phyloP scores from a whole-genome alignment of 2,329 filamentous ascomycete genomes.

The Fusarium tjaetaba region DNA sequence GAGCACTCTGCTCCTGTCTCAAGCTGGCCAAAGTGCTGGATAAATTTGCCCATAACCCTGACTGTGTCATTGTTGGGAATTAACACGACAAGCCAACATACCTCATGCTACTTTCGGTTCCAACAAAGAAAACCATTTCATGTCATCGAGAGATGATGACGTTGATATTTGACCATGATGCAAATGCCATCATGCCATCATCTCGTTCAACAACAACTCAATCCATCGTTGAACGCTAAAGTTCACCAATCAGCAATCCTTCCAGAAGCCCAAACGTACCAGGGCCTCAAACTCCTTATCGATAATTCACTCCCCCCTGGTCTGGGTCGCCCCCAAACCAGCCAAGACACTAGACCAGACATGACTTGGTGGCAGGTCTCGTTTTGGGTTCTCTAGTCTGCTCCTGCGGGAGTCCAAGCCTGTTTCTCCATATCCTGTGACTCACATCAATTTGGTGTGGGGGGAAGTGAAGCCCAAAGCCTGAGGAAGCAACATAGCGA shows the following conservation, averaged over 20 bases:
- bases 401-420: constrained; percentile 33
- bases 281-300: constrained; percentile 32
- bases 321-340: constrained; percentile 23
- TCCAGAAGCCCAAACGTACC: constrained; percentile 30
- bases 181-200: constrained; percentile 38
- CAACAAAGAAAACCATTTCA: constrained; percentile 12
- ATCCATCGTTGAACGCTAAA: constrained; percentile 14
- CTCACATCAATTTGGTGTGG: constrained; percentile 40
- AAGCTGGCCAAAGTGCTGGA: constrained; percentile 10
- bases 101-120: constrained; percentile 5
- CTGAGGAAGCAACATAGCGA: constrained; percentile 9
- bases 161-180: constrained; percentile 35
- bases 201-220: constrained; percentile 23
- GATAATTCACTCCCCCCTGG: constrained; percentile 34
- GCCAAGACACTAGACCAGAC: constrained; percentile 28
- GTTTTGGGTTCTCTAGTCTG: constrained; percentile 38
- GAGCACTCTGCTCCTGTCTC: constrained; percentile 2
- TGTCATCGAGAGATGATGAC: constrained; percentile 32
- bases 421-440: constrained; percentile 42
- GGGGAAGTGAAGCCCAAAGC: constrained; percentile 13
- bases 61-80: constrained; percentile 16
- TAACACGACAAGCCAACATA: constrained; percentile 6
- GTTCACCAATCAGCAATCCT: constrained; percentile 31
- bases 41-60: not conserved
- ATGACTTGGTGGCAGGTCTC: constrained; percentile 34